phyloP scores from a whole-genome alignment of 257 asterid species.

The Salvia miltiorrhiza region DNA sequence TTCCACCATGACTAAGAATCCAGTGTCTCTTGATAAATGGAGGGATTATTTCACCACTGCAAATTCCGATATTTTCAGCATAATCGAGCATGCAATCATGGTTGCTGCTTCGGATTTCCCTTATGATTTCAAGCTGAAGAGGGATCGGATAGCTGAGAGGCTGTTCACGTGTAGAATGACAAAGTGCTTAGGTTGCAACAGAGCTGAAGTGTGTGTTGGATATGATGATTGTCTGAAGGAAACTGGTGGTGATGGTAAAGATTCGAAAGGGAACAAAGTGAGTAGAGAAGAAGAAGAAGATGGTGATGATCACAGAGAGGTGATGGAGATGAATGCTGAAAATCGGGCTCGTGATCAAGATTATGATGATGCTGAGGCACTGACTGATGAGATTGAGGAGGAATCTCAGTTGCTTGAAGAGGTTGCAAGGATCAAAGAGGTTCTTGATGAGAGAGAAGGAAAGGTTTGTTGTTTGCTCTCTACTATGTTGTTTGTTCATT shows the following conservation, averaged over 20 bases:
- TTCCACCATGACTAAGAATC: constrained; percentile 14
- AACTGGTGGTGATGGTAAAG: constrained; percentile 16
- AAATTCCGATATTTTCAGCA: constrained; percentile 29
- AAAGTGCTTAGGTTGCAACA: constrained; percentile 27
- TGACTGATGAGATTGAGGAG: constrained; percentile 31
- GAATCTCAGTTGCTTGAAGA: constrained; percentile 14
- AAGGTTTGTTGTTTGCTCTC: constrained; percentile 36
- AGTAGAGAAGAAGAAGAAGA: constrained; percentile 14
- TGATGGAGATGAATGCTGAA: constrained; percentile 20
- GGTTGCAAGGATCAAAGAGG: constrained; percentile 32
- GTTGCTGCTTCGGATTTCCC: constrained; percentile 53
- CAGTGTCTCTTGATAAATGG: constrained; percentile 37
- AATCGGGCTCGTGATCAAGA: constrained; percentile 15
- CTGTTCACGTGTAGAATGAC: constrained; percentile 32
- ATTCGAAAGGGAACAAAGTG: constrained; percentile 33
- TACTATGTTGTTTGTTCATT: not conserved
- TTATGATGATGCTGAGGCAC: constrained; percentile 33
- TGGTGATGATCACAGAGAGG: constrained; percentile 23
- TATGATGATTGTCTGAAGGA: not conserved
- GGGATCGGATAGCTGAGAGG: constrained; percentile 47
- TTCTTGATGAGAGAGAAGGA: constrained; percentile 40
- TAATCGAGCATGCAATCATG: constrained; percentile 46
- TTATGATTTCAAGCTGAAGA: constrained; percentile 35
- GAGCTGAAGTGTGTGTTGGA: constrained; percentile 22
- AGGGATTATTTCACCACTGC: constrained; percentile 42